Conservation (phyloP, 2,329 filamentous ascomycete genomes). For the Cordyceps tenuipes region DNA sequence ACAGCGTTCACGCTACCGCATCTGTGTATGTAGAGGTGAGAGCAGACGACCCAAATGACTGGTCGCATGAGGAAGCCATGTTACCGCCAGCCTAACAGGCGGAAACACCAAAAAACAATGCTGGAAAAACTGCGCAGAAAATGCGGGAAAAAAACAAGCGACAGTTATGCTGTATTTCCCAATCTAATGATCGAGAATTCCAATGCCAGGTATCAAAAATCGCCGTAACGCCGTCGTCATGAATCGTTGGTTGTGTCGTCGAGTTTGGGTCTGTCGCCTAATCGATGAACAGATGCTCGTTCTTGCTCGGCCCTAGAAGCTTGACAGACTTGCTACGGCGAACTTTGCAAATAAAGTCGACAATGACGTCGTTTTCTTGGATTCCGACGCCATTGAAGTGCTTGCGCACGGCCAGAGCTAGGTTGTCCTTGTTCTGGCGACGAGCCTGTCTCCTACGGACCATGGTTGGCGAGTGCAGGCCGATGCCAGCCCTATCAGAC, state of each 20-base stretch:
- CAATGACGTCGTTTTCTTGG: constrained; percentile 74
- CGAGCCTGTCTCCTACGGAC: constrained; percentile 54
- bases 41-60: neutral
- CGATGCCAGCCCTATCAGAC: constrained; percentile 54
- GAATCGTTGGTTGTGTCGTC: neutral
- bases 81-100: neutral
- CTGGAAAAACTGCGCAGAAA: no score
- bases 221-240: constrained; percentile 11
- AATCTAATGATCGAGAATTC: neutral
- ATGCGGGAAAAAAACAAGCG: neutral
- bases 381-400: constrained; percentile 77
- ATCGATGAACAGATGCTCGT: constrained; percentile 10
- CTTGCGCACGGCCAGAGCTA: constrained; percentile 65
- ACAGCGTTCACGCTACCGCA: neutral
- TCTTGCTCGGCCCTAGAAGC: constrained; percentile 19
- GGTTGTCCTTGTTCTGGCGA: constrained; percentile 62
- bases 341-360: constrained; percentile 68
- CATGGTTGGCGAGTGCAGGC: constrained; percentile 68
- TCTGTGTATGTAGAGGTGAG: no score
- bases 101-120: neutral
- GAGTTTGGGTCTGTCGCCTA: neutral
- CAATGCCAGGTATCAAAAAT: constrained; percentile 11
- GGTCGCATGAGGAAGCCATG: neutral
- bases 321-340: constrained; percentile 25
- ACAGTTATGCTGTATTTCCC: neutral